phyloP scores from a whole-genome alignment of 345 rosid genomes.

The Sonneratia alba region DNA sequence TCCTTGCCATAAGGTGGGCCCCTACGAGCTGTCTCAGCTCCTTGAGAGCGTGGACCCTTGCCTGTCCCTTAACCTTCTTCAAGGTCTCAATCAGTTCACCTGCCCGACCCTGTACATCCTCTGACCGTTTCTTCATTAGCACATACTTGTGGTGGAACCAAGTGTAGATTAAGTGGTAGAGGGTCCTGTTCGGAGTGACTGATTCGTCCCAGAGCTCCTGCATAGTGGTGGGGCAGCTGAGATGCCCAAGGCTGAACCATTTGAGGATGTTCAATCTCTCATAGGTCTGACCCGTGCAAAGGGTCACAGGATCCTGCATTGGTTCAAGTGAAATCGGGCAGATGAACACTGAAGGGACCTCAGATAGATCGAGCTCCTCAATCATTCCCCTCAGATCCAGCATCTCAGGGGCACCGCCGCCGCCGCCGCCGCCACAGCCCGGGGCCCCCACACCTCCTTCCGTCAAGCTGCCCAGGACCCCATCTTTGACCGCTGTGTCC shows the following conservation, averaged over 20 bases:
- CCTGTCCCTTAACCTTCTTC: constrained; percentile 22
- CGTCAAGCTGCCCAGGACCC: constrained; percentile 14
- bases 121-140: constrained; percentile 20
- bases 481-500: constrained; percentile 21
- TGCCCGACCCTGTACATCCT: constrained; percentile 20
- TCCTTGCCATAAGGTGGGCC: constrained; percentile 13
- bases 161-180: constrained; percentile 17
- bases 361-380: constrained; percentile 15
- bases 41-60: constrained; percentile 17
- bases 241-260: constrained; percentile 20
- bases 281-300: constrained; percentile 21
- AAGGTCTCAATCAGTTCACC: constrained; percentile 13
- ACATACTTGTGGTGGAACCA: constrained; percentile 18
- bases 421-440: constrained; percentile 1
- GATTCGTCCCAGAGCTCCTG: constrained; percentile 23
- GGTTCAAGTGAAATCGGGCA: constrained; percentile 24
- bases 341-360: constrained; percentile 18
- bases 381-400: constrained; percentile 20
- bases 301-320: constrained; percentile 21
- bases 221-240: constrained; percentile 22
- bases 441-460: neutral
- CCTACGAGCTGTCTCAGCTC: constrained; percentile 17
- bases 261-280: constrained; percentile 18
- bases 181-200: constrained; percentile 17
- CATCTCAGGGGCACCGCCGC: constrained; percentile 9